phyloP scores from a whole-genome alignment of 1,284 basidiomycete species.

The Ustilago trichophora region DNA sequence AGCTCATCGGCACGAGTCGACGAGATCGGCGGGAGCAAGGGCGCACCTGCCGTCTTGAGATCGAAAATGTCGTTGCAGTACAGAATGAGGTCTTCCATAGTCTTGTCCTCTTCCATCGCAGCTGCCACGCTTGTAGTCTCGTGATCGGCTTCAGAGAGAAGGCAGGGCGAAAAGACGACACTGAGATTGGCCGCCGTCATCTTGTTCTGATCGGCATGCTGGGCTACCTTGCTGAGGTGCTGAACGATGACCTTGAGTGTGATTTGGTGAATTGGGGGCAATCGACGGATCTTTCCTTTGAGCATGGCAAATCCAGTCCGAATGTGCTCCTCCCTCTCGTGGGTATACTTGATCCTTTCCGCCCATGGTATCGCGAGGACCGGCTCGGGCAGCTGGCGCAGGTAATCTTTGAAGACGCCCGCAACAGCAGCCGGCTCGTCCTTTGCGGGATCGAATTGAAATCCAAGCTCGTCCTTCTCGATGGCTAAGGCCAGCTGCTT shows the following conservation, averaged over 20 bases:
- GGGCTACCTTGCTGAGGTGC: slow-evolving; percentile 82
- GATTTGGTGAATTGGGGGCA: slow-evolving; percentile 84
- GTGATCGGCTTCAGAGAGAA: slow-evolving; percentile 58
- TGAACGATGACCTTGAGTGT: slow-evolving; percentile 87
- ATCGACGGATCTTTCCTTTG: slow-evolving; percentile 60
- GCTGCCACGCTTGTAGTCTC: slow-evolving; percentile 59
- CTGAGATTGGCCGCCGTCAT: slow-evolving; percentile 80
- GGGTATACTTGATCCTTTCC: slow-evolving; percentile 74
- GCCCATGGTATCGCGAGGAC: slow-evolving; percentile 85
- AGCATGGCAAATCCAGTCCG: slow-evolving; percentile 57
- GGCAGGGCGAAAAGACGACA: slow-evolving; percentile 63
- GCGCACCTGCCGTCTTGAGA: slow-evolving; percentile 50
- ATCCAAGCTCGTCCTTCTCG: slow-evolving; percentile 86
- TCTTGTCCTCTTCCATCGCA: slow-evolving; percentile 62
- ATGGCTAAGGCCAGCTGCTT: slow-evolving; percentile 86
- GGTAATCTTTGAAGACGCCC: slow-evolving; percentile 88
- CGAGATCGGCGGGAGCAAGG: slow-evolving; percentile 40
- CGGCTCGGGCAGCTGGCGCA: slow-evolving; percentile 90
- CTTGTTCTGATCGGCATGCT: slow-evolving; percentile 80
- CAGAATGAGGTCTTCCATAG: slow-evolving; percentile 60
- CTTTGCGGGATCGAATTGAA: slow-evolving; percentile 77
- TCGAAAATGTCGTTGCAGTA: slow-evolving; percentile 58
- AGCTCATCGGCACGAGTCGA: slow-evolving; percentile 17
- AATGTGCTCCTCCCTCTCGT: slow-evolving; percentile 73
- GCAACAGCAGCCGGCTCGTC: slow-evolving; percentile 91